These are phyloP conservation scores for Rhodotorula taiwanensis DNA, from an alignment of 768 basidiomycete genomes.

Conservation along the genomic window DNA sequence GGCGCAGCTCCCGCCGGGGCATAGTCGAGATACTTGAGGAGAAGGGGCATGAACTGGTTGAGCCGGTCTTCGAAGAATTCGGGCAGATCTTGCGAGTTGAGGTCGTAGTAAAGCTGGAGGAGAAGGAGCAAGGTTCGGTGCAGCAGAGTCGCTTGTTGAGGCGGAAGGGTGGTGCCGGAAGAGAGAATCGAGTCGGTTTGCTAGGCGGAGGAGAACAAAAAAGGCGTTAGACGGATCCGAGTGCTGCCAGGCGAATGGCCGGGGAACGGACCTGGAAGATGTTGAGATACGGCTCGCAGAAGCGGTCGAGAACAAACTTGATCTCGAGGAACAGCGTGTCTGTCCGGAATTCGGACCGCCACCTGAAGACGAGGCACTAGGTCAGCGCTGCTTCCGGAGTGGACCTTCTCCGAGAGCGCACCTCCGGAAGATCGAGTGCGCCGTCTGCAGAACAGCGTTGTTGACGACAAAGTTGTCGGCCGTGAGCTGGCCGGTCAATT, in stretches of 20 bases:
- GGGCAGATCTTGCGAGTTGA: constrained; percentile 90
- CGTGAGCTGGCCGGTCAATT: constrained; percentile 79
- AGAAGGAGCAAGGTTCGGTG: constrained; percentile 71
- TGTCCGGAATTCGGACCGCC: constrained; percentile 83
- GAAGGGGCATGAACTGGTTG: constrained; percentile 73
- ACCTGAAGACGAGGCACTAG: constrained; percentile 50
- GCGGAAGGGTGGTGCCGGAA: constrained; percentile 35
- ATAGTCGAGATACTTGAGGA: constrained; percentile 76
- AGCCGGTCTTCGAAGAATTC: constrained; percentile 87
- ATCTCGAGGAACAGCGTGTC: constrained; percentile 82
- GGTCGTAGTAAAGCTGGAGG: constrained; percentile 82
- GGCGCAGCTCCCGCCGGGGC: constrained; percentile 57
- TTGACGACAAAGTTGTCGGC: constrained; percentile 74
- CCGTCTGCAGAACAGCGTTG: constrained; percentile 82
- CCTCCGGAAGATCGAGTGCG: constrained; percentile 82
- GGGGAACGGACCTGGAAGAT: constrained; percentile 66
- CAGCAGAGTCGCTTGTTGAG: constrained; percentile 48
- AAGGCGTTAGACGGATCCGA: too few relatives aligned
- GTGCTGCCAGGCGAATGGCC: too few relatives aligned
- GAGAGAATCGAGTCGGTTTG: constrained; percentile 49
- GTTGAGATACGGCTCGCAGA: constrained; percentile 73
- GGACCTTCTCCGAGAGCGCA: constrained; percentile 21
- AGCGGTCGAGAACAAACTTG: constrained; percentile 77
- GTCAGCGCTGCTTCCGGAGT: too few relatives aligned
- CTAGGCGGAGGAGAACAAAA: too few relatives aligned